A percentile compares a stretch with the other conserved stretches of the same genome.
Conservation (phyloP, 177 flowering plant species). For the Tripterygium wilfordii region DNA sequence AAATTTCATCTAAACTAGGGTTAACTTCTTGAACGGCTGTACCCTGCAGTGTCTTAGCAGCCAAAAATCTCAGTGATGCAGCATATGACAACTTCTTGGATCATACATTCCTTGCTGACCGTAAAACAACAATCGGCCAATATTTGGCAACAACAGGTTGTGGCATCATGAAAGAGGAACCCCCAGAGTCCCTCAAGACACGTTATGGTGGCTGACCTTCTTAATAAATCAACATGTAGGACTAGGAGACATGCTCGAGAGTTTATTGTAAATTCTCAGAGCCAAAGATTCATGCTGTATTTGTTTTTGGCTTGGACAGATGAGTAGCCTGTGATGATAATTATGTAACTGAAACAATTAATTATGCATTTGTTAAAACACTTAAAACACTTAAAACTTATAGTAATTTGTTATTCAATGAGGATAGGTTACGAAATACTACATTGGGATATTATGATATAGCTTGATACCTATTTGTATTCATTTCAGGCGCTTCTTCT, state of each 20-base stretch:
- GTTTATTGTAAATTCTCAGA: background rate
- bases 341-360: background rate
- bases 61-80: constrained; percentile 53
- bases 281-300: background rate
- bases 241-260: background rate
- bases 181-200: constrained; percentile 62
- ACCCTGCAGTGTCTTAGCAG: constrained; percentile 75
- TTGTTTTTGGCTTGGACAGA: background rate
- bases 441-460: no score
- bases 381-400: no score
- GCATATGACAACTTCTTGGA: constrained; percentile 80
- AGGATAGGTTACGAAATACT: no score
- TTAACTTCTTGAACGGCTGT: background rate
- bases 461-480: no score
- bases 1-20: background rate
- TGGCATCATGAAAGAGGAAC: constrained; percentile 94
- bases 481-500: no score
- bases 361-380: no score
- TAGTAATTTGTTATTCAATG: no score
- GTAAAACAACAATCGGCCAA: constrained; percentile 64
- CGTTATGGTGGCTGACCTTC: constrained; percentile 70
- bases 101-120: constrained; percentile 80
- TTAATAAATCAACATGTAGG: background rate
- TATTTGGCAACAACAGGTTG: constrained; percentile 64
- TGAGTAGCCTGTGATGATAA: background rate